These are phyloP conservation scores for Phialocephala sp. DNA, from an alignment of 2,329 filamentous ascomycete species.

Conservation along the genomic window DNA sequence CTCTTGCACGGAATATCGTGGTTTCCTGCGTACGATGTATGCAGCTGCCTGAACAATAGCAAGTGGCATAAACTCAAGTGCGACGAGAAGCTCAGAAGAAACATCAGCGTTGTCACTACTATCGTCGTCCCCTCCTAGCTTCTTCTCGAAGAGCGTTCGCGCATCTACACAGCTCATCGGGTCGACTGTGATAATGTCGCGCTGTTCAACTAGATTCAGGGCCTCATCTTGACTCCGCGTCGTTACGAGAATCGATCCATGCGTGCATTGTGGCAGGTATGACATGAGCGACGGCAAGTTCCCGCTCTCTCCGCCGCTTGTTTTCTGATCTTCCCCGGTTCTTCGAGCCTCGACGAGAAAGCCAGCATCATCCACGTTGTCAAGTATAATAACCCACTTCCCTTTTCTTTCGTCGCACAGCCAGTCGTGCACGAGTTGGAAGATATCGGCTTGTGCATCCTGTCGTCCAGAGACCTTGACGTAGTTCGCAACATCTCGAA, in stretches of 20 bases:
- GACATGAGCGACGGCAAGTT: slow-evolving; percentile 24
- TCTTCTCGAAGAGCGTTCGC: slow-evolving; percentile 42
- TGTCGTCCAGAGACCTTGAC: slow-evolving; percentile 42
- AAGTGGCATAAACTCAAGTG: slow-evolving; percentile 41
- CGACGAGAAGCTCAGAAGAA: slow-evolving; percentile 28
- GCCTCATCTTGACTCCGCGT: slow-evolving; percentile 30
- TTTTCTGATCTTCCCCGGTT: slow-evolving; percentile 25
- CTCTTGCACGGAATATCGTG: slow-evolving; percentile 41
- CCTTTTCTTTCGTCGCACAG: slow-evolving; percentile 34
- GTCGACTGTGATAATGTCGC: slow-evolving; percentile 38
- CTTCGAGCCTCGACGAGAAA: slow-evolving; percentile 31
- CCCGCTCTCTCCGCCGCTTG: slow-evolving; percentile 18
- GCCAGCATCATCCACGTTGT: slow-evolving; percentile 45
- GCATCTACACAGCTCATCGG: slow-evolving; percentile 40
- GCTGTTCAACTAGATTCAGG: slow-evolving; percentile 31
- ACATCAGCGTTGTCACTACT: slow-evolving; percentile 10
- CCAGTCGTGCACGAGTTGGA: slow-evolving; percentile 43
- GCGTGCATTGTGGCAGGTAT: slow-evolving; percentile 33
- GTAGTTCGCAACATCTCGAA: slow-evolving; percentile 43
- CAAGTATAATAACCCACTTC: slow-evolving; percentile 47
- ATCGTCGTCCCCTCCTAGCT: slow-evolving; percentile 32
- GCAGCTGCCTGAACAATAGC: slow-evolving; percentile 40
- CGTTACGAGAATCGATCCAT: slow-evolving; percentile 39
- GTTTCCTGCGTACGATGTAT: slow-evolving; percentile 37
- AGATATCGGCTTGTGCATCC: slow-evolving; percentile 43